Evolutionary conservation across 495 filamentous ascomycete genomes (phyloP).

Genomic region (Recurvomyces mirabilis): DNA sequence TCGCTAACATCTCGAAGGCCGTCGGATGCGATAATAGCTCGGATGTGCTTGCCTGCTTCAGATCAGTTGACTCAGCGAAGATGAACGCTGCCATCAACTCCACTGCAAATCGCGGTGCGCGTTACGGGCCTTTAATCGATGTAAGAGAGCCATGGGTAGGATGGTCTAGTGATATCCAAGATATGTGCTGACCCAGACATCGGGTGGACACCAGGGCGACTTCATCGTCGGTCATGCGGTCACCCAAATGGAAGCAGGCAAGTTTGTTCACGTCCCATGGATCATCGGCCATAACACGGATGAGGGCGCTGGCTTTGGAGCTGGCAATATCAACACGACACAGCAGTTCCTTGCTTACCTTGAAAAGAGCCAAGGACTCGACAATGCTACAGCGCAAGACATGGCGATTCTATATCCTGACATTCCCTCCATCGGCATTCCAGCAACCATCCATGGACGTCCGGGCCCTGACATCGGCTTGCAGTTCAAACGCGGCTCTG

Average conservation of each 20-base stretch:
- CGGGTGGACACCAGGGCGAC: no score
- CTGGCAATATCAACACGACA: background rate
- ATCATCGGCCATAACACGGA: conserved; percentile 34
- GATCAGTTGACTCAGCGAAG: conserved; percentile 31
- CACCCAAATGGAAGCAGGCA: conserved; percentile 18
- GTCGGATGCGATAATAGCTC: conserved; percentile 11
- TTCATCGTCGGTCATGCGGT: conserved; percentile 36
- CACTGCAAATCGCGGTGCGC: conserved; percentile 47
- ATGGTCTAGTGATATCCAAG: no score
- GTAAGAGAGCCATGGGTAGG: no score
- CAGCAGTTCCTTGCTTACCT: background rate
- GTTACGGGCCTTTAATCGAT: conserved; percentile 30
- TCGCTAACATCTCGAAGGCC: conserved; percentile 20
- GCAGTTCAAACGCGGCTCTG: background rate
- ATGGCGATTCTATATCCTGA: conserved; percentile 48
- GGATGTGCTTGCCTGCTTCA: conserved; percentile 18
- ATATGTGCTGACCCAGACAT: no score
- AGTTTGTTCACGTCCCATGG: conserved; percentile 12
- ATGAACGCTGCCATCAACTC: conserved; percentile 35
- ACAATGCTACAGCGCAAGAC: conserved; percentile 33
- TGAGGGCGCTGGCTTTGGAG: conserved; percentile 36
- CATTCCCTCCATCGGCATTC: conserved; percentile 20
- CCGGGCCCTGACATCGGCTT: conserved; percentile 3
- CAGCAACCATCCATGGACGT: conserved; percentile 13
- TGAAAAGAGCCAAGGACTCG: background rate